A percentile compares a stretch with the other conserved stretches of the same genome.
Evolutionary conservation across 2,329 filamentous ascomycete genomes (phyloP).

Genomic region (Colletotrichum theobromicola): DNA sequence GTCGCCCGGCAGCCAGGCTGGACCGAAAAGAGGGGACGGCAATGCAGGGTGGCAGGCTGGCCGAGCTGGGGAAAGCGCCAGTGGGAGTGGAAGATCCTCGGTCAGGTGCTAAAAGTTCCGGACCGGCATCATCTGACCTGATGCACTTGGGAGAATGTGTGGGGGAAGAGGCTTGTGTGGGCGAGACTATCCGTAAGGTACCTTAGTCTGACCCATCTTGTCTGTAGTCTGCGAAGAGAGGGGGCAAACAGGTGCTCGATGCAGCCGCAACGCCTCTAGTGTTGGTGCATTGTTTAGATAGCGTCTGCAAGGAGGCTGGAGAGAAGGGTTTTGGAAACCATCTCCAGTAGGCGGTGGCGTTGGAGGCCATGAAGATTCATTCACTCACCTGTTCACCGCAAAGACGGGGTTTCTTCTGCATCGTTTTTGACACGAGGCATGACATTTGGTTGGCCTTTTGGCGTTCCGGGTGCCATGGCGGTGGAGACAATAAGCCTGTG

Average conservation of each 20-base stretch:
- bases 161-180: not conserved
- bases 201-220: not conserved
- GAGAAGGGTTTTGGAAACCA: not conserved
- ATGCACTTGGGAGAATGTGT: not conserved
- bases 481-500: not conserved
- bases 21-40: constrained; percentile 16
- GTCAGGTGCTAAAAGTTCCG: constrained; percentile 21
- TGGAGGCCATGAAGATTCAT: not conserved
- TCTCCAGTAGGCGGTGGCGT: not conserved
- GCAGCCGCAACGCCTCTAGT: not conserved
- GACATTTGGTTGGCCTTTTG: not conserved
- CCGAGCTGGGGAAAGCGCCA: constrained; percentile 3
- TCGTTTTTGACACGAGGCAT: constrained; percentile 3
- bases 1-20: constrained; percentile 7
- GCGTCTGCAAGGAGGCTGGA: not conserved
- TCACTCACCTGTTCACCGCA: constrained; percentile 3
- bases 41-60: not conserved
- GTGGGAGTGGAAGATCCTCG: constrained; percentile 8
- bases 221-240: not conserved
- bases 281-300: not conserved
- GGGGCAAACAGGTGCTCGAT: not conserved
- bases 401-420: not conserved
- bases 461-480: not conserved
- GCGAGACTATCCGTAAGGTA: not conserved
- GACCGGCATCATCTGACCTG: constrained; percentile 17